phyloP scores from a whole-genome alignment of 2,329 filamentous ascomycete species.

The Penicillium sp. region DNA sequence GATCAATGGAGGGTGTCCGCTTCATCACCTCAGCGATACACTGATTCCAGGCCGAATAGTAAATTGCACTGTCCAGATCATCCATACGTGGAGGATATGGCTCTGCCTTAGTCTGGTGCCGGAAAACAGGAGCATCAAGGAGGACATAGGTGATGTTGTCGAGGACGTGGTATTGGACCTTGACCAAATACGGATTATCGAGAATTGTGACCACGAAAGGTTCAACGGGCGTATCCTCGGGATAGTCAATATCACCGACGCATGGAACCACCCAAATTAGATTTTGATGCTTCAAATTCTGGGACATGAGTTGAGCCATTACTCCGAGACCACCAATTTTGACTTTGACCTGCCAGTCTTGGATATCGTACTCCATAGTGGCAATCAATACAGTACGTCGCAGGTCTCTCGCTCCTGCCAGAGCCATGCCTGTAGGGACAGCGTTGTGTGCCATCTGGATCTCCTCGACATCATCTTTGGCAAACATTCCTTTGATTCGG shows the following conservation, averaged over 20 bases:
- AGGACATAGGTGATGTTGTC: conserved; percentile 68
- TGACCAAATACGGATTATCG: conserved; percentile 58
- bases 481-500: conserved; percentile 34
- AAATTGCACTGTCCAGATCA: conserved; percentile 64
- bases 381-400: conserved; percentile 62
- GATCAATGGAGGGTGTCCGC: conserved; percentile 58
- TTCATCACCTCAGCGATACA: conserved; percentile 64
- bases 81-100: conserved; percentile 69
- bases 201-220: conserved; percentile 63
- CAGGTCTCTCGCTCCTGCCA: conserved; percentile 27
- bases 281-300: conserved; percentile 62
- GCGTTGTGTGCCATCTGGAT: neutral
- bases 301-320: conserved; percentile 69
- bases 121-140: conserved; percentile 65
- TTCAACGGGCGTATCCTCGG: conserved; percentile 57
- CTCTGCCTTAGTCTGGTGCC: conserved; percentile 61
- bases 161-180: conserved; percentile 62
- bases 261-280: conserved; percentile 64
- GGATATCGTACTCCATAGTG: conserved; percentile 72
- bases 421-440: conserved; percentile 30
- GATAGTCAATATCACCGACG: conserved; percentile 64
- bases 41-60: conserved; percentile 69
- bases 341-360: conserved; percentile 68
- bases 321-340: conserved; percentile 70
- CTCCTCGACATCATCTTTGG: conserved; percentile 14